Evolutionary conservation across 2,329 filamentous ascomycete genomes (phyloP), one percentile per base, ranked within the genome.

Genomic region (Didymella glomerata): DNA sequence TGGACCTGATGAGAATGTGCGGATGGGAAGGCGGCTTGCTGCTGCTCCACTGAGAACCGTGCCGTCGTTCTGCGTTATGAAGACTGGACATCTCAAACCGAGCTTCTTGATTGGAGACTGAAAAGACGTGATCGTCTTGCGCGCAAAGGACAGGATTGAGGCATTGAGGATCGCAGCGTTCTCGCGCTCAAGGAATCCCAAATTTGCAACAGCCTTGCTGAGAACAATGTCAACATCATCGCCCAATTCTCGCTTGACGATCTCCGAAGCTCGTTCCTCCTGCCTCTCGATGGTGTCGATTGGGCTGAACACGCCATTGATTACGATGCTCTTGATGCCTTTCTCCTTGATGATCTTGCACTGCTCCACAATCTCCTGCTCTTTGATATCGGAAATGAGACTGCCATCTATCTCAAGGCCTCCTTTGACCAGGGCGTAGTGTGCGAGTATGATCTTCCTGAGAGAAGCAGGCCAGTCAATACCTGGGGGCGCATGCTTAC

Each of bases 261-360:
- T 82, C 2, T 77, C 74, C 3, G 79, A 77, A 3, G 83, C 84
- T 3, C 77, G 72, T 38, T 82, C 76, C 70, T 87, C 85, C 68
- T 87, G 85, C 41, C 72, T 73, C 64, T 81, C 81, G 3, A 79
- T 63, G 10, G 82, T 80, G 66, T 88, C 85, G 24, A 87, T 84
- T 0, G 85, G 85, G 9, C 83, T 84, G 71, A 85, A 87, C 9
- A 87, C 81, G 2, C 85, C 85, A 4, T 83, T 81, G 4, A 88
- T 75, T 0, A 86, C 85, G 2, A 88, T 76, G 38, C 79, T 79
- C 20, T 72, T 76, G 50, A 83, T 72, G 1, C 77, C 77, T 22
- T 78, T 77, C 36, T 77, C 75, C 65, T 78, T 79, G 63, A 83
- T 81, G 20, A 76, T 73, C 5, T 67, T 75, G 56, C 80, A 81